Percentiles rank a stretch among this genome's conserved stretches.
These are phyloP conservation scores for Metarhizium humberi DNA, from an alignment of 2,329 filamentous ascomycete species.

Conservation along the genomic window DNA sequence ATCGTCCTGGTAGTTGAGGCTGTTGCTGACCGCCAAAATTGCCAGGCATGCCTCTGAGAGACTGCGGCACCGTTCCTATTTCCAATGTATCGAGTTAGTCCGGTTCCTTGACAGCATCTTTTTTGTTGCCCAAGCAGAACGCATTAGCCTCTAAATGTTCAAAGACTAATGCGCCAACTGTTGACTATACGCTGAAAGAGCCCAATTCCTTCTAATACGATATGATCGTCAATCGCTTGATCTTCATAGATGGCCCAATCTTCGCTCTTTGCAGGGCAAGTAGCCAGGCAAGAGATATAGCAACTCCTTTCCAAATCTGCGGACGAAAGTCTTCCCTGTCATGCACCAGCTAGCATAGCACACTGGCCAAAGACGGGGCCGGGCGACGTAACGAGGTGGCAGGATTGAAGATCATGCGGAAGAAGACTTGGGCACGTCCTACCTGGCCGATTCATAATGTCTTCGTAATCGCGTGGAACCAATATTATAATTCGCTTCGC, in stretches of 20 bases:
- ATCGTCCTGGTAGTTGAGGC: slow-evolving; percentile 42
- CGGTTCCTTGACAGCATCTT: not conserved
- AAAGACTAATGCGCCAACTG: not conserved
- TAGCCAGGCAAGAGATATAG: not conserved
- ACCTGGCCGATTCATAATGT: slow-evolving; percentile 53
- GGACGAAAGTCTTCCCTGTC: not conserved
- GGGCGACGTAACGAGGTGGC: not conserved
- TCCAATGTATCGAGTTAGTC: slow-evolving; percentile 18
- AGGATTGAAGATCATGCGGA: slow-evolving; percentile 10
- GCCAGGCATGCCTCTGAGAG: slow-evolving; percentile 51
- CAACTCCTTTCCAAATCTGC: too few relatives aligned
- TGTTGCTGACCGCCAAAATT: slow-evolving; percentile 52
- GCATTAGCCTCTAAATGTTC: not conserved
- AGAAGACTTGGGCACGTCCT: slow-evolving; percentile 25
- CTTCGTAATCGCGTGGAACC: slow-evolving; percentile 7
- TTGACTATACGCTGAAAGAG: not conserved
- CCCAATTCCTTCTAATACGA: too few relatives aligned
- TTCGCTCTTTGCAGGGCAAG: not conserved
- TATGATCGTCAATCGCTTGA: not conserved
- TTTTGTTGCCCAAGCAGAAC: not conserved
- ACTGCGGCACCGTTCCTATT: slow-evolving; percentile 50
- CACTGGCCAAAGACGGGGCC: not conserved
- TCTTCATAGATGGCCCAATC: not conserved
- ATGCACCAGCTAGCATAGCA: not conserved
- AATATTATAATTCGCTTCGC: not conserved